A percentile compares a stretch with the other conserved stretches of the same genome.
Evolutionary conservation across 805 yeast genomes (phyloP).

Genomic region (Yarrowia sp.): DNA sequence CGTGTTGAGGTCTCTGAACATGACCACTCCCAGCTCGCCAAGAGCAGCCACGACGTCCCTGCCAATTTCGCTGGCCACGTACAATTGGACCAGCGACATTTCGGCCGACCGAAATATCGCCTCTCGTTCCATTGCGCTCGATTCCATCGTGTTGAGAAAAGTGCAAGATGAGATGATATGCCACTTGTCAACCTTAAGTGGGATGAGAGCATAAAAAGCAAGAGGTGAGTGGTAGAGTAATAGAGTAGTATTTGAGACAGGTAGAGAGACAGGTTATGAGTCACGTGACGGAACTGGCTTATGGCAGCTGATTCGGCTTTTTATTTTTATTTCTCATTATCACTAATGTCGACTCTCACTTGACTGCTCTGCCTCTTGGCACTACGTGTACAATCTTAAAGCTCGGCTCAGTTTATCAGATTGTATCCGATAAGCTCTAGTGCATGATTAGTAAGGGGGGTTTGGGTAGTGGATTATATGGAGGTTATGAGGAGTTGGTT

Average conservation of each 20-base stretch:
- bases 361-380: not conserved
- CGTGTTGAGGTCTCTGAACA: constrained; percentile 82
- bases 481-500: no score
- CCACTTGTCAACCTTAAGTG: constrained; percentile 21
- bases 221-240: no score
- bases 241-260: no score
- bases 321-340: no score
- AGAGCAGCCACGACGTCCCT: constrained; percentile 77
- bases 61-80: constrained; percentile 82
- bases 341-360: no score
- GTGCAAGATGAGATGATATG: not conserved
- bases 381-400: not conserved
- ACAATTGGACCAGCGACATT: constrained; percentile 89
- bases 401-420: constrained; percentile 3
- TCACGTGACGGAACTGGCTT: not conserved
- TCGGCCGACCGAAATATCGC: constrained; percentile 65
- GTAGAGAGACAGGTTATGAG: not conserved
- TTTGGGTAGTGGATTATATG: no score
- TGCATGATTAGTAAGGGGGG: not conserved
- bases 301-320: no score
- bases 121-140: constrained; percentile 9
- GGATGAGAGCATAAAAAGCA: not conserved
- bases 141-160: not conserved
- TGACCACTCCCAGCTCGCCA: constrained; percentile 80
- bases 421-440: constrained; percentile 10